Conservation (phyloP, 495 filamentous ascomycete species). For the Annulohypoxylon bovei region DNA sequence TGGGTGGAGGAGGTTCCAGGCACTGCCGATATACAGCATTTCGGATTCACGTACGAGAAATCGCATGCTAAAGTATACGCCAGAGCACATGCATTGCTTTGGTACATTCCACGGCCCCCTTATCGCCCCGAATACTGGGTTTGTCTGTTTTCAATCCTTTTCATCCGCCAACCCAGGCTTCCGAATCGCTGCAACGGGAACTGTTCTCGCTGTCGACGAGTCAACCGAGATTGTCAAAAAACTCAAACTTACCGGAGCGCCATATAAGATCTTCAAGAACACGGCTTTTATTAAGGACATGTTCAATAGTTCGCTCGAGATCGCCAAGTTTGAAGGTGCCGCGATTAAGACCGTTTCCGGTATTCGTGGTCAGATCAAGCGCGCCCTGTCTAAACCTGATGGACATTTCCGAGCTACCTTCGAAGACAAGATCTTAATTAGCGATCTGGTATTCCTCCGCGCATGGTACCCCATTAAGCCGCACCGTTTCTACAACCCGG, state of each 20-base stretch:
- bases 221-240: slow-evolving; percentile 98
- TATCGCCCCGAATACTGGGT: slow-evolving; percentile 93
- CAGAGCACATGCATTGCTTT: slow-evolving; percentile 98
- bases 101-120: slow-evolving; percentile 95
- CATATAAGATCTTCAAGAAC: slow-evolving; percentile 99
- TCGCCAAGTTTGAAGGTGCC: slow-evolving; percentile 98
- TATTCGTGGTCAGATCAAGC: slow-evolving; percentile 95
- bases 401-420: slow-evolving; percentile 96
- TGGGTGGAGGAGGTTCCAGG: slow-evolving; percentile 96
- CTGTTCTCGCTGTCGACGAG: slow-evolving; percentile 91
- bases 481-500: slow-evolving; percentile 94
- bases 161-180: slow-evolving; percentile 90
- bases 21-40: slow-evolving; percentile 90
- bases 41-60: slow-evolving; percentile 92
- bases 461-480: slow-evolving; percentile 98
- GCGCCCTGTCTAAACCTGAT: slow-evolving; percentile 88
- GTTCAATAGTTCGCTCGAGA: slow-evolving; percentile 91
- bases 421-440: slow-evolving; percentile 97
- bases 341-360: slow-evolving; percentile 95
- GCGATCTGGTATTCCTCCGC: slow-evolving; percentile 92
- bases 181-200: slow-evolving; percentile 92
- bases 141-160: slow-evolving; percentile 92
- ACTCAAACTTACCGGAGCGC: slow-evolving; percentile 88
- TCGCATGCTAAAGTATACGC: slow-evolving; percentile 97
- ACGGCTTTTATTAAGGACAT: slow-evolving; percentile 99